These are phyloP conservation scores for Hypoxylon sp. DNA, from an alignment of 2,329 filamentous ascomycete genomes.

Conservation along the genomic window DNA sequence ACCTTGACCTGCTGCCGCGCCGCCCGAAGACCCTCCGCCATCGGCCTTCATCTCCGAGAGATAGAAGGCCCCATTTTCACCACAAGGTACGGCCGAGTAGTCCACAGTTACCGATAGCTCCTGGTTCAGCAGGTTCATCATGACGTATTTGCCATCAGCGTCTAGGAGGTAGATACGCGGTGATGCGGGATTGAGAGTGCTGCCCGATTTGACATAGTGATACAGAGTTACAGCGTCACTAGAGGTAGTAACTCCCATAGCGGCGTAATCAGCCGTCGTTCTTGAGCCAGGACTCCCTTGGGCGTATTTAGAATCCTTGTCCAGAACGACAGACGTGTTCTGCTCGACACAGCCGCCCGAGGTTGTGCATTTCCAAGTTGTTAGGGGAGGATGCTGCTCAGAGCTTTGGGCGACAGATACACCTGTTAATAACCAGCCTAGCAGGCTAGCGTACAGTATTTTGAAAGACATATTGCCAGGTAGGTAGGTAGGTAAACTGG, in stretches of 20 bases:
- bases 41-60: constrained; percentile 38
- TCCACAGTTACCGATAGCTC: constrained; percentile 39
- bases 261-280: constrained; percentile 32
- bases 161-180: constrained; percentile 39
- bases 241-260: constrained; percentile 36
- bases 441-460: constrained; percentile 23
- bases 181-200: constrained; percentile 30
- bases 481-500: neutral
- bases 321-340: constrained; percentile 38
- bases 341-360: constrained; percentile 38
- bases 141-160: constrained; percentile 28
- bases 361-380: constrained; percentile 39
- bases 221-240: constrained; percentile 33
- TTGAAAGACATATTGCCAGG: constrained; percentile 28
- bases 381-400: constrained; percentile 31
- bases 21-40: constrained; percentile 31
- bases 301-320: constrained; percentile 36
- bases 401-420: constrained; percentile 29
- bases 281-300: constrained; percentile 29
- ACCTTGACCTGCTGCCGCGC: constrained; percentile 33
- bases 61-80: constrained; percentile 40
- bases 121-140: constrained; percentile 38
- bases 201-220: constrained; percentile 37
- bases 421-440: constrained; percentile 21
- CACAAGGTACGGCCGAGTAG: constrained; percentile 38